phyloP scores from a whole-genome alignment of 805 yeast genomes.

The Hanseniaspora hatyaiensis region DNA sequence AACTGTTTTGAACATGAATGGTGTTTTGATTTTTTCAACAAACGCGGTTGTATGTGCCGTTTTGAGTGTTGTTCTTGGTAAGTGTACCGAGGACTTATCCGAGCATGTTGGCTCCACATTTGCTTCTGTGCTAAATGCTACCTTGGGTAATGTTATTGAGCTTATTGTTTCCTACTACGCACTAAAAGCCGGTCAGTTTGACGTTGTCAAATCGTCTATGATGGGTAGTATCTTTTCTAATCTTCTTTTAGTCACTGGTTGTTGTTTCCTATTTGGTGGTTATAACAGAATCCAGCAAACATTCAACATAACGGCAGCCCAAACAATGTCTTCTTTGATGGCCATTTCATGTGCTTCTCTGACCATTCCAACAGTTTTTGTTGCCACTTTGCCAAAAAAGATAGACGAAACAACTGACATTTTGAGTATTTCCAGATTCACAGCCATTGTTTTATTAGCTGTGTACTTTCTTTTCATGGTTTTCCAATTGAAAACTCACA shows the following conservation, averaged over 20 bases:
- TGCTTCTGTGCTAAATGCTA: conserved; percentile 91
- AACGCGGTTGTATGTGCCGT: conserved; percentile 54
- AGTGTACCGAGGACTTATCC: conserved; percentile 85
- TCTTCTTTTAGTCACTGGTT: conserved; percentile 80
- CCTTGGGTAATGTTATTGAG: conserved; percentile 96
- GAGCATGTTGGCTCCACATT: conserved; percentile 80
- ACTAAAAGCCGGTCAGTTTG: conserved; percentile 66
- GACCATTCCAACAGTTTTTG: conserved; percentile 92
- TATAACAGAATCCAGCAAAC: conserved; percentile 71
- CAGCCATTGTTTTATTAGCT: conserved; percentile 62
- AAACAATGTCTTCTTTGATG: conserved; percentile 89
- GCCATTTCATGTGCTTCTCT: conserved; percentile 83
- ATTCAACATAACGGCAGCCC: conserved; percentile 94
- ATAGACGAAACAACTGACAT: conserved; percentile 36
- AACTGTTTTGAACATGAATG: conserved; percentile 42
- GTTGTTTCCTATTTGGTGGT: conserved; percentile 91
- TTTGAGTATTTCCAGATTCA: conserved; percentile 70
- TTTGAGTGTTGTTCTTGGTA: conserved; percentile 76
- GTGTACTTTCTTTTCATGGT: conserved; percentile 68
- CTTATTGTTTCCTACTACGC: conserved; percentile 90
- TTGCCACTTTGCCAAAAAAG: conserved; percentile 53
- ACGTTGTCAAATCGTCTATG: conserved; percentile 96
- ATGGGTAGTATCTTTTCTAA: conserved; percentile 87
- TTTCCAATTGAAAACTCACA: conserved; percentile 86
- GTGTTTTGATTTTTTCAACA: conserved; percentile 74